These are phyloP conservation scores for Tricharina praecox DNA, from an alignment of 495 filamentous ascomycete species.

Conservation along the genomic window DNA sequence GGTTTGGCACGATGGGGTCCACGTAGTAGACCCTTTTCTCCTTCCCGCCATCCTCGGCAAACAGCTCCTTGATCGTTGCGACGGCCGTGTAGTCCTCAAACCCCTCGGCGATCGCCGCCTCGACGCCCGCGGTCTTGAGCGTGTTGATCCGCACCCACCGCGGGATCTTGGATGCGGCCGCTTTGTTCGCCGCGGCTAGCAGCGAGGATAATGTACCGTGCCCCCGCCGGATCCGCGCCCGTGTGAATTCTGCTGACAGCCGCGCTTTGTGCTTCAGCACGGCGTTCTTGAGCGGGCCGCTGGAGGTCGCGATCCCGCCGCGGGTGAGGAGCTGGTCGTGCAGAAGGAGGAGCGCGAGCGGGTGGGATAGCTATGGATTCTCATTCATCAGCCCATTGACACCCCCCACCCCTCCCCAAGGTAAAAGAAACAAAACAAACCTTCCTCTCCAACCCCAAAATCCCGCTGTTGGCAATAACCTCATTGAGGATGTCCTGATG, in stretches of 20 bases:
- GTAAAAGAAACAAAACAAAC: conserved; percentile 31
- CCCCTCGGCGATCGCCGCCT: conserved; percentile 6
- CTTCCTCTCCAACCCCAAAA: conserved; percentile 64
- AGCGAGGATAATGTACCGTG: conserved; percentile 48
- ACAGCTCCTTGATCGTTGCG: conserved; percentile 10
- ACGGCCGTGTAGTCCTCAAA: conserved; percentile 8
- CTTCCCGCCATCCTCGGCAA: neutral
- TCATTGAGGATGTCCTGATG: conserved; percentile 75
- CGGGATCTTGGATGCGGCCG: conserved; percentile 34
- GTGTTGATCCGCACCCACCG: conserved; percentile 84
- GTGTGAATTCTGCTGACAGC: conserved; percentile 63
- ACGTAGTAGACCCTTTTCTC: conserved; percentile 35
- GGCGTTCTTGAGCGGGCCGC: conserved; percentile 56
- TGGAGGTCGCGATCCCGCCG: conserved; percentile 56
- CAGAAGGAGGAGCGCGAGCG: conserved; percentile 60
- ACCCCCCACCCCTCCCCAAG: neutral
- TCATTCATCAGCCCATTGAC: conserved; percentile 9
- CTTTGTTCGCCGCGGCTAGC: conserved; percentile 24
- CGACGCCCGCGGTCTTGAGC: conserved; percentile 9
- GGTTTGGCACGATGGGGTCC: conserved; percentile 63
- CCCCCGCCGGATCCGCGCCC: conserved; percentile 53
- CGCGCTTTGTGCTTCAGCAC: conserved; percentile 69
- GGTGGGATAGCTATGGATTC: conserved; percentile 53
- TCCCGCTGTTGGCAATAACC: conserved; percentile 57
- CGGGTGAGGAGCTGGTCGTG: conserved; percentile 77